Base-by-base conservation (phyloP, 1,284 basidiomycete species). In the Ceratobasidium sp. region DNA sequence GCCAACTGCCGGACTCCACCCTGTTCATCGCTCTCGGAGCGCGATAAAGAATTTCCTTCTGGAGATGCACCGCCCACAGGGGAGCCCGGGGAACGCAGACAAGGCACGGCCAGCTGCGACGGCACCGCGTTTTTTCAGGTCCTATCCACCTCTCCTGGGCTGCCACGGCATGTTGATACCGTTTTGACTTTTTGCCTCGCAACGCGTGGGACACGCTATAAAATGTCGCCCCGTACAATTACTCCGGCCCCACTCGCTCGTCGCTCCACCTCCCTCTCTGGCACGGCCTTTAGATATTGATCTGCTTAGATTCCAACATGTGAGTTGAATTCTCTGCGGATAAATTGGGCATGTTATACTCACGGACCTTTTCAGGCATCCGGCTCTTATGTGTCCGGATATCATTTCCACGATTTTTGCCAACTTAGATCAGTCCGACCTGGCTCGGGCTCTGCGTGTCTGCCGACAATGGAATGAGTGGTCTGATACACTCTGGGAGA, bases 401-500 rank as follows among this genome's bases (percentile, higher is more conserved):
- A 54, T 74, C 26, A 59, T 74, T 38, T 6, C 46, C 12, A n/a
- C 42, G n/a, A 42, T 74, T 20, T 65, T 74, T 65, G 71, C 59
- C 4, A 40, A 74, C 48, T 33, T 74, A 33, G 61, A 62, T 23
- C 71, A 62, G 33, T 7, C 71, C 38, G 71, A 74, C 23, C 71
- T 74, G 20, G 59, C 71, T 74, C 71, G 71, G 42, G 71, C 71
- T 7, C 20, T 74, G 6, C 71, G 71, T 9, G 71, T 74, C 50
- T 74, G 71, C n/a, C 57, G 71, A 42, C 59, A 38, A 23, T 74
- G 71, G 71, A 74, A 74, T 61, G 59, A 74, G 54, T 74, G 71
- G 71, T 52, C 57, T 3, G 71, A 74, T 48, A 33, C 33, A 10
- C 71, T 74, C 61, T 74, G 71, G 71, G 42, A 59, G 26, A 64